Conservation (phyloP, 2,329 filamentous ascomycete species). For the Grosmannia penicillata region DNA sequence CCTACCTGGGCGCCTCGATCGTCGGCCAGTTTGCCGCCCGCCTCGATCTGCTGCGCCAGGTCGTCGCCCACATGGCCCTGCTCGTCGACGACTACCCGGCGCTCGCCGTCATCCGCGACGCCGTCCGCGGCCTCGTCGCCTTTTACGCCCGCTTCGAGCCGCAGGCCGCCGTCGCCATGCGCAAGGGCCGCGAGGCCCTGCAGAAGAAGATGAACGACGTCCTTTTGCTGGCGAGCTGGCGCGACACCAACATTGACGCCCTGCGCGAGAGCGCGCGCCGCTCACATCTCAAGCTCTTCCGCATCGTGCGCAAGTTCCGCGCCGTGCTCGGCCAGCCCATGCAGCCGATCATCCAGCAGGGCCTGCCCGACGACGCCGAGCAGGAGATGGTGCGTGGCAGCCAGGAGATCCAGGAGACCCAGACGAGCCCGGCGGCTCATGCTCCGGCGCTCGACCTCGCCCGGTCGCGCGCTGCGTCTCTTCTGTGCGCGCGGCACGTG, state of each 20-base stretch:
- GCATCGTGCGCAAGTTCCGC: constrained; percentile 81
- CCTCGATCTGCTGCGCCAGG: constrained; percentile 51
- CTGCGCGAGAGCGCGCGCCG: constrained; percentile 77
- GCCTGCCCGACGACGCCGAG: constrained; percentile 36
- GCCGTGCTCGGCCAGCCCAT: constrained; percentile 63
- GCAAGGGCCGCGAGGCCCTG: constrained; percentile 53
- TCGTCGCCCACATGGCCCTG: constrained; percentile 49
- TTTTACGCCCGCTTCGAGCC: constrained; percentile 61
- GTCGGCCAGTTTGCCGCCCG: constrained; percentile 68
- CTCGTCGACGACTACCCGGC: constrained; percentile 43
- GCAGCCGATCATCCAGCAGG: constrained; percentile 44
- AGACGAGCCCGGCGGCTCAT: neutral
- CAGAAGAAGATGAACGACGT: constrained; percentile 90
- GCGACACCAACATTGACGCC: constrained; percentile 87
- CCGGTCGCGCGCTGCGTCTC: constrained; percentile 13
- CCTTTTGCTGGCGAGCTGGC: constrained; percentile 91
- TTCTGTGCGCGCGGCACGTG: constrained; percentile 19
- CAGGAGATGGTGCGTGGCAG: constrained; percentile 3
- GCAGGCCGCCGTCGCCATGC: constrained; percentile 48
- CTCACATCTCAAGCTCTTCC: constrained; percentile 86
- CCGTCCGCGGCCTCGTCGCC: constrained; percentile 60
- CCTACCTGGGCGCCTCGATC: constrained; percentile 66
- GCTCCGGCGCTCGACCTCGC: constrained; percentile 4
- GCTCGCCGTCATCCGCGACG: constrained; percentile 43
- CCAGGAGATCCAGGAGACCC: constrained; percentile 6